Evolutionary conservation across 1,139 yeast genomes (phyloP).

Genomic region (Suhomyces wounanorum): DNA sequence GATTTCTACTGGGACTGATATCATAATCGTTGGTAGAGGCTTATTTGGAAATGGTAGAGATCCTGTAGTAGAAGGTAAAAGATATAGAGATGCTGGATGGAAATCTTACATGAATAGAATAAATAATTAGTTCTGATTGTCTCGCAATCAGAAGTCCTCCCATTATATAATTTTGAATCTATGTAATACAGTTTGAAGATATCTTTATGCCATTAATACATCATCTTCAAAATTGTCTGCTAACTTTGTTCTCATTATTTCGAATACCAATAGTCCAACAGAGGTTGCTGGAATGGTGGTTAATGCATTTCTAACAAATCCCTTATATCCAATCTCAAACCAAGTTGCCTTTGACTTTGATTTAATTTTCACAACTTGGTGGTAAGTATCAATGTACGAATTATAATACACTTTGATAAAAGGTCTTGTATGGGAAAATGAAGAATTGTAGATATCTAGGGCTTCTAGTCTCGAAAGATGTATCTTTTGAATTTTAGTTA

Average conservation of each 20-base stretch:
- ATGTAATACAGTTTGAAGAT: background rate
- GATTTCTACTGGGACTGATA: conserved; percentile 79
- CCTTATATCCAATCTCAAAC: conserved; percentile 72
- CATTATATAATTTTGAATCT: background rate
- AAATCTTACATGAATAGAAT: conserved; percentile 65
- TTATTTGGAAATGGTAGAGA: conserved; percentile 95
- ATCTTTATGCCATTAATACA: conserved; percentile 1
- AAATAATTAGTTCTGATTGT: conserved; percentile 9
- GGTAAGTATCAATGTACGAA: conserved; percentile 72
- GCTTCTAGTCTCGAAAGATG: conserved; percentile 81
- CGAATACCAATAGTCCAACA: conserved; percentile 80
- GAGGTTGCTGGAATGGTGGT: conserved; percentile 87
- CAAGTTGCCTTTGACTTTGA: conserved; percentile 56
- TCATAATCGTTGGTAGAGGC: conserved; percentile 97
- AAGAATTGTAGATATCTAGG: conserved; percentile 63
- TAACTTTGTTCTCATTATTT: conserved; percentile 65
- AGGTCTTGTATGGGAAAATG: conserved; percentile 31
- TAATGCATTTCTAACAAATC: conserved; percentile 70
- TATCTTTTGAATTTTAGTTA: conserved; percentile 74
- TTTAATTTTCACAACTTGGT: conserved; percentile 58
- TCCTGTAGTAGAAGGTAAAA: conserved; percentile 79
- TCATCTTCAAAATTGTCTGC: conserved; percentile 34
- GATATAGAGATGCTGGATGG: conserved; percentile 96
- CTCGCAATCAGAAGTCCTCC: background rate
- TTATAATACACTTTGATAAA: conserved; percentile 59